phyloP scores from a whole-genome alignment of 139 green algal genomes.

The Picochlorum sp. region DNA sequence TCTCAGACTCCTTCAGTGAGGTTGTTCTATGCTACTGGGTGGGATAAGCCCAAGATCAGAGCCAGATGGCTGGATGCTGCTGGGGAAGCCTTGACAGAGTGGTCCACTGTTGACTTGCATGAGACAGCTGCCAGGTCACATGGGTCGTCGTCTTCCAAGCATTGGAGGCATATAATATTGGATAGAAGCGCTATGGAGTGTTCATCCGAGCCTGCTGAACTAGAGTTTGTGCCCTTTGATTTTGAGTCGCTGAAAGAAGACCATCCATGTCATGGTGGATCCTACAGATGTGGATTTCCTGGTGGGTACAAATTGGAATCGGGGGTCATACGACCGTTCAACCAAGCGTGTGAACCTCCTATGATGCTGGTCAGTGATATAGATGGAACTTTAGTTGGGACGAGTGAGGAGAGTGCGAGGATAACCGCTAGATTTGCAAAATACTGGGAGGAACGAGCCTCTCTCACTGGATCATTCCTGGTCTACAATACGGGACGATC shows the following conservation, averaged over 20 bases:
- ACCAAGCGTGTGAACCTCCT: constrained; percentile 21
- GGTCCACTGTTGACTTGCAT: constrained; percentile 2
- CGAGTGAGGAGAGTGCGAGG: constrained; percentile 25
- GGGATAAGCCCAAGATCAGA: constrained; percentile 25
- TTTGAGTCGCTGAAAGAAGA: constrained; percentile 18
- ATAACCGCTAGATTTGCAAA: constrained; percentile 41
- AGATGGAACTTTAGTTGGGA: constrained; percentile 79
- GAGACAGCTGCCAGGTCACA: not conserved
- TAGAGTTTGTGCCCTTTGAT: constrained; percentile 19
- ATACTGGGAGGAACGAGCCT: constrained; percentile 69
- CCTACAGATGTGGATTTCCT: constrained; percentile 25
- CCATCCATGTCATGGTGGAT: constrained; percentile 1
- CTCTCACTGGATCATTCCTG: constrained; percentile 53
- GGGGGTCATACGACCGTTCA: constrained; percentile 46
- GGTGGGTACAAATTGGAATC: constrained; percentile 53
- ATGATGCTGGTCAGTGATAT: constrained; percentile 70
- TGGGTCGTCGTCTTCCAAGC: not conserved
- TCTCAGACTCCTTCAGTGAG: constrained; percentile 22
- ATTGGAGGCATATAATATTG: not conserved
- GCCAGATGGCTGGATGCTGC: not conserved
- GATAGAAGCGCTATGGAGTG: not conserved
- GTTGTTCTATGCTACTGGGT: constrained; percentile 50
- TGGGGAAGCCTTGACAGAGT: constrained; percentile 24
- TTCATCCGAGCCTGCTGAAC: constrained; percentile 18
- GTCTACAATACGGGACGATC: constrained; percentile 76